Conservation (phyloP, 2,329 filamentous ascomycete genomes). For the Tolypocladium nubicola region DNA sequence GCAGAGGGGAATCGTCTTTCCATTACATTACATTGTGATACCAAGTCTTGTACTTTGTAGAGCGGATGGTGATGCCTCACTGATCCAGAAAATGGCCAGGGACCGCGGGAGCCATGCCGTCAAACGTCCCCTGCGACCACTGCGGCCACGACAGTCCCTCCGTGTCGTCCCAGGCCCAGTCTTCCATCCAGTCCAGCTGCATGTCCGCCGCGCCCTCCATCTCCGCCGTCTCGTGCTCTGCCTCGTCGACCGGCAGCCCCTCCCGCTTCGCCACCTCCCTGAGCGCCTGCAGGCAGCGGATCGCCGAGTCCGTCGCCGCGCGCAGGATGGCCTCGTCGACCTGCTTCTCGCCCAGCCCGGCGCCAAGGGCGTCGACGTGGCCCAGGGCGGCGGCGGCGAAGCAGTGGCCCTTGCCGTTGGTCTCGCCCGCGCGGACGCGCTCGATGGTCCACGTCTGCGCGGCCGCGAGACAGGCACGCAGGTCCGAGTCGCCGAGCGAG, state of each 20-base stretch:
- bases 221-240: conserved; percentile 3
- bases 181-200: conserved; percentile 14
- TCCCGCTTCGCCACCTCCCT: conserved; percentile 20
- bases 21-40: background rate
- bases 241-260: conserved; percentile 7
- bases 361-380: conserved; percentile 24
- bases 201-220: conserved; percentile 5
- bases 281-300: conserved; percentile 20
- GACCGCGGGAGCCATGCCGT: background rate
- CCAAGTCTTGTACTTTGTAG: background rate
- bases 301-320: conserved; percentile 13
- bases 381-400: conserved; percentile 19
- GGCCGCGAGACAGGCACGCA: conserved; percentile 18
- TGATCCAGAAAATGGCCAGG: background rate
- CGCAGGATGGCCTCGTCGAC: conserved; percentile 19
- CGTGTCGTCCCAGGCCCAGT: conserved; percentile 16
- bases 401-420: conserved; percentile 30
- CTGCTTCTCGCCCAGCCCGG: conserved; percentile 15
- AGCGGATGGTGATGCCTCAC: background rate
- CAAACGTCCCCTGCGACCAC: conserved; percentile 4
- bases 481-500: conserved; percentile 19
- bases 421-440: conserved; percentile 30
- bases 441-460: conserved; percentile 19
- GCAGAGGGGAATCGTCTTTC: background rate
- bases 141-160: conserved; percentile 8